Conservation (phyloP, 495 filamentous ascomycete species). For the Hypoxylon crocopeplum region DNA sequence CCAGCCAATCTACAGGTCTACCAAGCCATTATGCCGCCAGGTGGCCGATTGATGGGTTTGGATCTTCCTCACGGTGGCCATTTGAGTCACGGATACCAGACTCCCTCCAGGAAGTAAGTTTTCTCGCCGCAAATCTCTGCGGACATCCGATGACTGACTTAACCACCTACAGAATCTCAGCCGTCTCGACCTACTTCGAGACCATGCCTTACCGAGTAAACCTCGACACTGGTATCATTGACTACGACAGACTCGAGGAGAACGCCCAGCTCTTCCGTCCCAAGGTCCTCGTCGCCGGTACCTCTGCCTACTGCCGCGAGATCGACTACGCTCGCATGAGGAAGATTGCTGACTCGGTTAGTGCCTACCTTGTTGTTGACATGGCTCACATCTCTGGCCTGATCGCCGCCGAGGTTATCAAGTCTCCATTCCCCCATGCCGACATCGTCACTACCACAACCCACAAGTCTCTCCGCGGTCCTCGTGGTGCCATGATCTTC, state of each 20-base stretch:
- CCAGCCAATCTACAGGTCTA: slow-evolving; percentile 99
- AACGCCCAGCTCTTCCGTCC: slow-evolving; percentile 94
- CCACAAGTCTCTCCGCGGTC: slow-evolving; percentile 98
- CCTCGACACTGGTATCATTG: slow-evolving; percentile 92
- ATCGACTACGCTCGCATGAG: slow-evolving; percentile 98
- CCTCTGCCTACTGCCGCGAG: slow-evolving; percentile 96
- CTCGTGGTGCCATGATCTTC: slow-evolving; percentile 99
- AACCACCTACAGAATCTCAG: slow-evolving; percentile 72
- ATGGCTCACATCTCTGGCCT: slow-evolving; percentile 99
- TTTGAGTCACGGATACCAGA: slow-evolving; percentile 98
- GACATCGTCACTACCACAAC: slow-evolving; percentile 99
- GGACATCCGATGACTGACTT: slow-evolving; percentile 12
- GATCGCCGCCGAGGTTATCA: slow-evolving; percentile 90
- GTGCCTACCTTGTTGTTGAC: slow-evolving; percentile 93
- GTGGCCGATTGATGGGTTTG: slow-evolving; percentile 96
- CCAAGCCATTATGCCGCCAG: slow-evolving; percentile 96
- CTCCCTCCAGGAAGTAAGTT: slow-evolving; percentile 82
- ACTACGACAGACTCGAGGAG: slow-evolving; percentile 92
- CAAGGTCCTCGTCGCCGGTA: slow-evolving; percentile 94
- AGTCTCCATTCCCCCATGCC: slow-evolving; percentile 90
- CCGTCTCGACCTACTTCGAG: slow-evolving; percentile 93
- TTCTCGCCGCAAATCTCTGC: slow-evolving; percentile 11
- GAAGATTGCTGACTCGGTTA: slow-evolving; percentile 92
- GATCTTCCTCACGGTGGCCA: slow-evolving; percentile 98
- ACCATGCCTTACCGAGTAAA: slow-evolving; percentile 93